Evolutionary conservation across 352 stramenopile genomes (phyloP), one percentile per base, ranked within the genome.

Genomic region (Phytopythium kandeliae): DNA sequence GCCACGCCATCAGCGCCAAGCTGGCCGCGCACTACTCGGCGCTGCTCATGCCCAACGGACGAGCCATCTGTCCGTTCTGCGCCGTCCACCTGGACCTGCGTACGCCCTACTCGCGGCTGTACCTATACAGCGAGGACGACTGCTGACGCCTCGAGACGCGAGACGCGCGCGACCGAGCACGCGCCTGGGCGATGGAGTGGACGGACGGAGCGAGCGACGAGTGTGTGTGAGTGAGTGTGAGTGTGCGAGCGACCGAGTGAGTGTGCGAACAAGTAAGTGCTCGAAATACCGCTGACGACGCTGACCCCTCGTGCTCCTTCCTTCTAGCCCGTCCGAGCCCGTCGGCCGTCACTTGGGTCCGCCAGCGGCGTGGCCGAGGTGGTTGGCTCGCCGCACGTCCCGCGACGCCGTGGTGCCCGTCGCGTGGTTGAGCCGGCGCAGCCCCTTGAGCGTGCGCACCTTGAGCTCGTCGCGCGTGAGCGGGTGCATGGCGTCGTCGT

Each of bases 381-480:
- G 48, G 46, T 65, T 74, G 17, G 21, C 31, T 15, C 68, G 65
- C 35, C 67, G 67, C 30, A 62, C 46, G 13, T 77, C 62, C 12
- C 71, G 67, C 4, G 61, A 62, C 5, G 61, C 59, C 21, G 60
- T 54, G 31, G 52, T 52, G n/a, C 54, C 44, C 41, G 52, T 62
- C 12, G 56, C 53, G 54, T 89, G 68, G 40, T 83, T 83, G n/a
- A 87, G 60, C 6, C 80, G 69, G 1, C 76, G 74, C 46, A 93
- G 65, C 5, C 78, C 71, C 56, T 92, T 95, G 47, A 96, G 74
- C n/a, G 88, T 97, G 47, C 81, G 84, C 10, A 88, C 78, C 59
- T 97, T 96, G 60, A 97, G 83, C 54, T 97, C 90, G 36, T 97
- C 86, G 26, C 86, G 72, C 15, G 90, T 96, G 28, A 98, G 69